Conservation (phyloP, 2,329 filamentous ascomycete genomes). For the Fusarium xyrophilum region DNA sequence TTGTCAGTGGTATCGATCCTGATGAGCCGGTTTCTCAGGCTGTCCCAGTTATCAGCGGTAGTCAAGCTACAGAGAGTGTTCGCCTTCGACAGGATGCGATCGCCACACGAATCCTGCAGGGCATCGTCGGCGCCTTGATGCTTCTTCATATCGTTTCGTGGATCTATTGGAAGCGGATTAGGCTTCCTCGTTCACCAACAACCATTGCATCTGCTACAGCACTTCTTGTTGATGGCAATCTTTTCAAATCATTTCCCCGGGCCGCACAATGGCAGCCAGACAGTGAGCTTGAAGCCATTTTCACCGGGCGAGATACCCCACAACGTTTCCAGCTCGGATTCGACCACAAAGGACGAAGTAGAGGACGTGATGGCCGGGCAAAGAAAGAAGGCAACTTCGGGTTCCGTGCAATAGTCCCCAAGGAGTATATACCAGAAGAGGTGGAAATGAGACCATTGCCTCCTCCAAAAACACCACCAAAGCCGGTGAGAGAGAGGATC, state of each 20-base stretch:
- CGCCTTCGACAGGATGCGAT: slow-evolving; percentile 42
- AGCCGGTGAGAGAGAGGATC: slow-evolving; percentile 19
- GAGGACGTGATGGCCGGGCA: slow-evolving; percentile 20
- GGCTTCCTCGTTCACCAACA: slow-evolving; percentile 43
- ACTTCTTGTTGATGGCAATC: slow-evolving; percentile 49
- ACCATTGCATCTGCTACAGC: slow-evolving; percentile 49
- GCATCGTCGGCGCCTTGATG: slow-evolving; percentile 43
- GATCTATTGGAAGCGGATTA: slow-evolving; percentile 38
- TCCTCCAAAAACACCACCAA: slow-evolving; percentile 19
- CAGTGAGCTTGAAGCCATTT: slow-evolving; percentile 26
- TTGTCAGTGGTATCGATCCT: slow-evolving; percentile 36
- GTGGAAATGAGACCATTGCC: slow-evolving; percentile 37
- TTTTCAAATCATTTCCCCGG: slow-evolving; percentile 40
- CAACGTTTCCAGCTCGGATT: slow-evolving; percentile 35
- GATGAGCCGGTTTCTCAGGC: slow-evolving; percentile 35
- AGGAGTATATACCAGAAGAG: slow-evolving; percentile 31
- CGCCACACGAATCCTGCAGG: slow-evolving; percentile 47
- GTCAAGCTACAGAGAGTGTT: slow-evolving; percentile 20
- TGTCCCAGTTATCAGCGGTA: slow-evolving; percentile 34
- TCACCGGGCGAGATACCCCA: slow-evolving; percentile 17
- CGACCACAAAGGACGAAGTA: slow-evolving; percentile 13
- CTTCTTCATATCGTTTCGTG: slow-evolving; percentile 41
- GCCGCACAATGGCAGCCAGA: slow-evolving; percentile 39
- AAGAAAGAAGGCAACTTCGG: slow-evolving; percentile 34
- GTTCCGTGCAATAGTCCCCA: slow-evolving; percentile 25